Percentiles rank a stretch among this genome's conserved stretches.
phyloP scores from a whole-genome alignment of 495 filamentous ascomycete species.

The Penicillium diatomitis region DNA sequence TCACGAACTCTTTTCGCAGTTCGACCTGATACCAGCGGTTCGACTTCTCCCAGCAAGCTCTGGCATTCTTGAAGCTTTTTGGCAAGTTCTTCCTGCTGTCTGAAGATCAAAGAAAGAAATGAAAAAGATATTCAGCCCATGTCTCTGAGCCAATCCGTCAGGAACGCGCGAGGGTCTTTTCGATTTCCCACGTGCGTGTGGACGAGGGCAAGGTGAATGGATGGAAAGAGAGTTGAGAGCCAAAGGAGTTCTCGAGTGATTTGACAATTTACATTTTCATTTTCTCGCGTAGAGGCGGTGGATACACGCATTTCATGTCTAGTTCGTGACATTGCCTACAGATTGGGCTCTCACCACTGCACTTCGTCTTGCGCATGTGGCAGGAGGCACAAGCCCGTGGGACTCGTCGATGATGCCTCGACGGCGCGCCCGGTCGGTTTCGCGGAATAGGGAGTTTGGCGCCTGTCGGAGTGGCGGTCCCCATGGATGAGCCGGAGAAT shows the following conservation, averaged over 20 bases:
- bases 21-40: constrained; percentile 12
- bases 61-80: constrained; percentile 39
- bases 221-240: not conserved
- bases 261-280: constrained; percentile 10
- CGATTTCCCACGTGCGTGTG: no score
- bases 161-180: no score
- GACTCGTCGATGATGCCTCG: constrained; percentile 17
- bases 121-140: not conserved
- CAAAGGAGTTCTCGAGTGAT: not conserved
- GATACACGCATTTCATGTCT: constrained; percentile 39
- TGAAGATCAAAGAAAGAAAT: not conserved
- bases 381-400: constrained; percentile 61
- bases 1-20: constrained; percentile 18
- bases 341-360: constrained; percentile 43
- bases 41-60: constrained; percentile 28
- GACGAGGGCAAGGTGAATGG: no score
- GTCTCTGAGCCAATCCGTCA: not conserved
- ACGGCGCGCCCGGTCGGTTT: not conserved
- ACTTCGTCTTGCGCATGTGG: constrained; percentile 54
- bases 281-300: constrained; percentile 44
- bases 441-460: constrained; percentile 9
- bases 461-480: not conserved
- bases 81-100: constrained; percentile 30
- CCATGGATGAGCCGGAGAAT: not conserved
- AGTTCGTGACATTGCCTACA: constrained; percentile 48